Evolutionary conservation across 345 rosid species (phyloP), one percentile per base, ranked within the genome.

Genomic region (Euphorbia pulcherrima): DNA sequence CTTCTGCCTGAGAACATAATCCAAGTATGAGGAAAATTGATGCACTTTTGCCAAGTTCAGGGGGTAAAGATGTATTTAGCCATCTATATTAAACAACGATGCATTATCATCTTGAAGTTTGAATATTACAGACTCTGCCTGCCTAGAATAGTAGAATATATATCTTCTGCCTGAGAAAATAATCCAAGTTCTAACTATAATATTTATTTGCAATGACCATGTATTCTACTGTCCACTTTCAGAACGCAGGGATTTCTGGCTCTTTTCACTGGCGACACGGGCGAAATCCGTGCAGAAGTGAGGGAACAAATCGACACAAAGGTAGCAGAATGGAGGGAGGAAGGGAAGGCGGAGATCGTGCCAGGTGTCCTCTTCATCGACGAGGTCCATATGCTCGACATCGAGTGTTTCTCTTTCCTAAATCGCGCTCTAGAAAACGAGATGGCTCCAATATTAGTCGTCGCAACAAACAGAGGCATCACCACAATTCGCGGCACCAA

Each of bases 251-350:
- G 99, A 52, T 94, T 94, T 83, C 78, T 93, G 50, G 98, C 96
- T 13, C 96, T 93, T 63, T 90, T 93, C 76, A 90, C 98, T 2
- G 94, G 98, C 5, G 98, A 93, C 68, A 93, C 98, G 37, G 98
- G 98, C 56, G 94, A 90, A 77, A 90, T 93, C 68, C 90, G 96
- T 67, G 85, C 98, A 56, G 97, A 93, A 82, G 96, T 93, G 56
- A 82, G 98, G 65, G 96, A 90, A 73, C 97, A 90, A 74, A 90
- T 93, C 46, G 97, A 90, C 72, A 87, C 90, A 30, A 90, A 93
- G 79, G 98, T 90, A 62, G 97, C 96, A 8, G 98, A 93, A 81
- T 94, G 97, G 99, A 89, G 92, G 76, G 99, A 91, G 79, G 99
- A 91, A 83, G 99, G 97, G 10, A 94, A 94, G 72, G 99, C 97